A percentile compares a stretch with the other conserved stretches of the same genome.
Conservation (phyloP, 1,284 basidiomycete species). For the Coniferiporia sulphurascens region DNA sequence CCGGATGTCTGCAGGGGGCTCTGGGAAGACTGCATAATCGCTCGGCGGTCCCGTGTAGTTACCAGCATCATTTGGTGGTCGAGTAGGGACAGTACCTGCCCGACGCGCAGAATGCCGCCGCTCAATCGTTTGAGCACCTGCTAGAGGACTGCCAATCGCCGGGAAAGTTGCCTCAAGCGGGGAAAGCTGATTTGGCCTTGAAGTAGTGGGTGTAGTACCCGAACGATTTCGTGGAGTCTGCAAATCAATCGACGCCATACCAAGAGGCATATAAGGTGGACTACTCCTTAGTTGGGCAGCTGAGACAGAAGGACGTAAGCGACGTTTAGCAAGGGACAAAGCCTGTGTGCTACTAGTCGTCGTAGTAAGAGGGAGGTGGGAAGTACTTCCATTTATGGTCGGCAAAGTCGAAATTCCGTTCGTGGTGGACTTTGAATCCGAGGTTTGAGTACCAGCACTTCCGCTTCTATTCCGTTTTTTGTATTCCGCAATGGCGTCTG, state of each 20-base stretch:
- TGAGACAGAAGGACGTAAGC: slow-evolving; percentile 67
- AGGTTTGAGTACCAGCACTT: slow-evolving; percentile 60
- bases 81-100: slow-evolving; percentile 18
- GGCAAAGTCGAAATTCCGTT: slow-evolving; percentile 16
- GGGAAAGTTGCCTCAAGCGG: slow-evolving; percentile 10
- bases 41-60: slow-evolving; percentile 56
- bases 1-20: slow-evolving; percentile 40
- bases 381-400: slow-evolving; percentile 46
- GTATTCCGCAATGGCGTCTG: slow-evolving; percentile 81
- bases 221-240: slow-evolving; percentile 47
- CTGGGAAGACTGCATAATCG: slow-evolving; percentile 66
- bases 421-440: slow-evolving; percentile 41
- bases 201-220: slow-evolving; percentile 56
- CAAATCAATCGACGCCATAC: slow-evolving; percentile 23
- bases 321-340: slow-evolving; percentile 50
- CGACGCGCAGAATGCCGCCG: slow-evolving; percentile 14
- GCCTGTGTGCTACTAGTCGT: slow-evolving; percentile 51
- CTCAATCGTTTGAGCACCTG: slow-evolving; percentile 8
- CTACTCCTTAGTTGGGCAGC: slow-evolving; percentile 64
- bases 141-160: neutral
- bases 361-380: slow-evolving; percentile 40
- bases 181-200: slow-evolving; percentile 31
- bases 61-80: slow-evolving; percentile 29
- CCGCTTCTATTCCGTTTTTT: slow-evolving; percentile 73
- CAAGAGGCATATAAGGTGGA: slow-evolving; percentile 34